A percentile compares a stretch with the other conserved stretches of the same genome.
phyloP scores from a whole-genome alignment of 306 rosid species.

The Potentilla sterilis region DNA sequence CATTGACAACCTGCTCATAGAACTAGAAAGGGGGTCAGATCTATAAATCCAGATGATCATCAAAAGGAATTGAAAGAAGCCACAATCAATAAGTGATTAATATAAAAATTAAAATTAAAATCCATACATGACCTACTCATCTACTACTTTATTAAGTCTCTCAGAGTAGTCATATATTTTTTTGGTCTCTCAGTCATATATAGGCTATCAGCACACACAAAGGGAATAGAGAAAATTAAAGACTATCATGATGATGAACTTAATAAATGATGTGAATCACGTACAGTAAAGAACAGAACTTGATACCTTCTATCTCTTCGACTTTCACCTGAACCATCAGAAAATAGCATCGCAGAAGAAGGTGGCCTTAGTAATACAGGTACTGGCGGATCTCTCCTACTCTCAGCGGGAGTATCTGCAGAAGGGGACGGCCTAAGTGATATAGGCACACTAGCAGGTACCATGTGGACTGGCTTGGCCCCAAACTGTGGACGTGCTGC shows the following conservation, averaged over 20 bases:
- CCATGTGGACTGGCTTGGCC: conserved; percentile 59
- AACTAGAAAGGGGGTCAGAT: conserved; percentile 27
- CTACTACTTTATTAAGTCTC: neutral
- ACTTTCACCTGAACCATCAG: conserved; percentile 37
- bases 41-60: neutral
- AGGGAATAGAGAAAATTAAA: neutral
- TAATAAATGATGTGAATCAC: neutral
- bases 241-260: neutral
- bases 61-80: neutral
- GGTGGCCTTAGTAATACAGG: conserved; percentile 66
- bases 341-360: conserved; percentile 21
- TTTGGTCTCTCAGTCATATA: neutral
- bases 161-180: neutral
- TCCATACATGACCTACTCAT: neutral
- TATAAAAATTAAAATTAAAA: neutral
- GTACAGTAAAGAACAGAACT: neutral
- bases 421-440: conserved; percentile 59
- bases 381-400: conserved; percentile 30
- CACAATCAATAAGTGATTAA: neutral
- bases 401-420: conserved; percentile 38
- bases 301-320: conserved; percentile 67
- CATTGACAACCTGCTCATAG: conserved; percentile 62
- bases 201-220: neutral
- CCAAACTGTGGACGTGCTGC: conserved; percentile 45
- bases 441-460: conserved; percentile 69